These are phyloP conservation scores for Nephelium lappaceum DNA, from an alignment of 345 rosid species.

Conservation along the genomic window DNA sequence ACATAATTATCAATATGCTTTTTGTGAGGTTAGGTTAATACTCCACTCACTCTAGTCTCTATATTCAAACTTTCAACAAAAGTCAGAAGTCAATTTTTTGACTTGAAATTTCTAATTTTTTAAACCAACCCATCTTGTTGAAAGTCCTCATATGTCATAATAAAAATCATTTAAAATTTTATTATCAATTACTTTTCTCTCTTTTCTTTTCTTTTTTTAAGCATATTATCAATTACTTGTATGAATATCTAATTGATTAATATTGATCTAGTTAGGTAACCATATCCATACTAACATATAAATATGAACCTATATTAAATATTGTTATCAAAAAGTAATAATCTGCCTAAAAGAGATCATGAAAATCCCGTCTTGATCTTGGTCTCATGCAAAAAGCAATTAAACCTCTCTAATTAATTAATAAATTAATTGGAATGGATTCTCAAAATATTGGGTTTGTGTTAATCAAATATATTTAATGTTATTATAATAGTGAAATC, in stretches of 20 bases:
- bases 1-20: background rate
- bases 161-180: background rate
- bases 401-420: background rate
- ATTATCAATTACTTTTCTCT: background rate
- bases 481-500: background rate
- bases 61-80: background rate
- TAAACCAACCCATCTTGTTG: background rate
- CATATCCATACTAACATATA: background rate
- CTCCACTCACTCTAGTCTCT: background rate
- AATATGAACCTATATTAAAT: background rate
- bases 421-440: background rate
- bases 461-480: background rate
- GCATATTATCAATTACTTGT: background rate
- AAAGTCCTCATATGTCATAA: background rate
- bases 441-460: background rate
- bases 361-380: background rate
- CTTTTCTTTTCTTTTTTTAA: too few relatives aligned
- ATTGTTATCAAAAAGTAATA: background rate
- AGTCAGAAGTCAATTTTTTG: conserved; percentile 19
- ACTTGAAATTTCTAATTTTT: conserved; percentile 14
- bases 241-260: background rate
- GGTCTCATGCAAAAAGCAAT: background rate
- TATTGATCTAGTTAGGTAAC: background rate
- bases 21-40: background rate
- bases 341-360: background rate